Evolutionary conservation across 805 yeast genomes (phyloP).

Genomic region (Pichia sporocuriosa): DNA sequence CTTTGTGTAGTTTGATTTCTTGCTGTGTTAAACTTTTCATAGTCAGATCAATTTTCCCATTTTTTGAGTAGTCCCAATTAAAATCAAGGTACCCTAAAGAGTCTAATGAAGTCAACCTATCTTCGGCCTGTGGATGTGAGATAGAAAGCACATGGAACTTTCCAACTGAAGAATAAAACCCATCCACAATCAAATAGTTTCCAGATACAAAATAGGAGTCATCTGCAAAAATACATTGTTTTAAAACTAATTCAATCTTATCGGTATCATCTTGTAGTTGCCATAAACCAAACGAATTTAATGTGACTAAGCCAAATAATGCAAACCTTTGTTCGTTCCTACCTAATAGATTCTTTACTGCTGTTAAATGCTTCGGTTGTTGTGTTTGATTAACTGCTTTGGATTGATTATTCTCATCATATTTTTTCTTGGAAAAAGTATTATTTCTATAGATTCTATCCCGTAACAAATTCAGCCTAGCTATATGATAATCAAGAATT

Average conservation of each 20-base stretch:
- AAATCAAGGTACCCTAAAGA: conserved; percentile 78
- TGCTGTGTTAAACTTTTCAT: conserved; percentile 53
- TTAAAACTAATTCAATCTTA: conserved; percentile 56
- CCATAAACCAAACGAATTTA: conserved; percentile 60
- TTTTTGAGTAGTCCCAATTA: conserved; percentile 20
- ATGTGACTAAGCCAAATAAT: conserved; percentile 68
- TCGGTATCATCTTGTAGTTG: conserved; percentile 79
- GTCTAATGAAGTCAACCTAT: conserved; percentile 56
- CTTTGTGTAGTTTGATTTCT: conserved; percentile 31
- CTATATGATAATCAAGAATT: conserved; percentile 31
- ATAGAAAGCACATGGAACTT: conserved; percentile 70
- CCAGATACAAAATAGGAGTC: conserved; percentile 71
- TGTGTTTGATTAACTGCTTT: conserved; percentile 5
- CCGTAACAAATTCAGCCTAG: conserved; percentile 54
- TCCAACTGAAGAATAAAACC: conserved; percentile 67
- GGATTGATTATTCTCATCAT: conserved; percentile 5
- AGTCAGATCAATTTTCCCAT: conserved; percentile 52
- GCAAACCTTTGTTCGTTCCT: conserved; percentile 71
- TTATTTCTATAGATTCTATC: conserved; percentile 77
- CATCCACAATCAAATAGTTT: conserved; percentile 74
- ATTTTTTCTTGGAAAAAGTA: conserved; percentile 9
- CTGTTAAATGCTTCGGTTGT: conserved; percentile 40
- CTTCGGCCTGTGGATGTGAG: conserved; percentile 86
- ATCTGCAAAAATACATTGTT: conserved; percentile 52
- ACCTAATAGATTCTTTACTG: conserved; percentile 80